These are phyloP conservation scores for Tetrahymena thermophila DNA, from an alignment of 73 alveolate species.

Conservation along the genomic window DNA sequence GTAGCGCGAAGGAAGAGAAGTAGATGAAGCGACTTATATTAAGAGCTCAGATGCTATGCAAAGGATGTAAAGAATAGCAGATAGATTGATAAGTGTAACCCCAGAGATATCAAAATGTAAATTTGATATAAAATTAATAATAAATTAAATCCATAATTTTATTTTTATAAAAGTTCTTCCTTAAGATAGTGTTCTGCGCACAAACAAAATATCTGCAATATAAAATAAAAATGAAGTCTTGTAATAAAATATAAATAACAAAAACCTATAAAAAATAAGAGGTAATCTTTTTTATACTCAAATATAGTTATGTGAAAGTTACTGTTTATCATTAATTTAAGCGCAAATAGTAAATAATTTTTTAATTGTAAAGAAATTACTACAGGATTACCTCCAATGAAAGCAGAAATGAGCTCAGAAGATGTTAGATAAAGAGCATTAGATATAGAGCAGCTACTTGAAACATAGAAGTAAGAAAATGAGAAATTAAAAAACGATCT, in stretches of 20 bases:
- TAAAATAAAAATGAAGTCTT: slow-evolving; percentile 11
- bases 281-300: not conserved
- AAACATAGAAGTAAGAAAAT: slow-evolving; percentile 35
- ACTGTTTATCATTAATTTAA: not conserved
- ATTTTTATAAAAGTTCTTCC: slow-evolving; percentile 8
- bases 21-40: slow-evolving; percentile 23
- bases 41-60: slow-evolving; percentile 23
- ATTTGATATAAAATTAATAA: not conserved
- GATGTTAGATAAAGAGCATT: slow-evolving; percentile 59
- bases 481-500: slow-evolving; percentile 45
- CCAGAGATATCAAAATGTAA: slow-evolving; percentile 40
- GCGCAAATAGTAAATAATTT: not conserved
- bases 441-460: slow-evolving; percentile 36
- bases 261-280: slow-evolving; percentile 5
- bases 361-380: not conserved
- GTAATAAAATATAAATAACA: slow-evolving; percentile 10
- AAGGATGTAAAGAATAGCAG: slow-evolving; percentile 38
- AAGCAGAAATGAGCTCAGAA: slow-evolving; percentile 51
- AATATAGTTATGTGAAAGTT: not conserved
- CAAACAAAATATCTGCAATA: not conserved
- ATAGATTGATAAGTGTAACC: slow-evolving; percentile 19
- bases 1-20: slow-evolving; percentile 3
- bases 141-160: slow-evolving; percentile 9
- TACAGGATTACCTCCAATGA: not conserved
- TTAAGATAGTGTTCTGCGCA: not conserved